Percentiles rank a stretch among this genome's conserved stretches.
Conservation (phyloP, 352 stramenopile species). For the Poterioochromonas sp. region DNA sequence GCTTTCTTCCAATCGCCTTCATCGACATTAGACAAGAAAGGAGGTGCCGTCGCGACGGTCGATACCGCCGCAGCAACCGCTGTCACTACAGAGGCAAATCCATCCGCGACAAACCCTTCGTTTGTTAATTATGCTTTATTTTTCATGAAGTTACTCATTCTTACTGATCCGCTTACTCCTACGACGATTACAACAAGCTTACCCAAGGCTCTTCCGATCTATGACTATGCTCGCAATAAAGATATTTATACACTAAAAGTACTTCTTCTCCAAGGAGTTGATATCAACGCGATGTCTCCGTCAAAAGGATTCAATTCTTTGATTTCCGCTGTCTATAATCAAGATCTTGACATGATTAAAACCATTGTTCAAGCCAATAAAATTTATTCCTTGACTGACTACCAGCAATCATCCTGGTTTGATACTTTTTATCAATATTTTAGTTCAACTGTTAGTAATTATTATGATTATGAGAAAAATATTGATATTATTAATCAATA, state of each 20-base stretch:
- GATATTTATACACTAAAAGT: constrained; percentile 36
- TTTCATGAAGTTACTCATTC: neutral
- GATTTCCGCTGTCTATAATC: constrained; percentile 41
- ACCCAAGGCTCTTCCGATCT: constrained; percentile 26
- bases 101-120: neutral
- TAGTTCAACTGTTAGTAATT: neutral
- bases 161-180: neutral
- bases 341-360: constrained; percentile 33
- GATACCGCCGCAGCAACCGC: neutral
- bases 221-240: constrained; percentile 35
- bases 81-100: neutral
- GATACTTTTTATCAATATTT: neutral
- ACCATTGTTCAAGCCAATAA: neutral
- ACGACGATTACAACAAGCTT: neutral
- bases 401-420: neutral
- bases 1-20: no score
- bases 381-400: neutral
- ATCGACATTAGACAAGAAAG: neutral
- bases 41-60: neutral
- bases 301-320: constrained; percentile 38
- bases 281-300: constrained; percentile 40
- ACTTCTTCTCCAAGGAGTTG: constrained; percentile 39
- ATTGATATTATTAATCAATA: neutral
- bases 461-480: neutral
- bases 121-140: neutral